These are phyloP conservation scores for Penicillium ucsense DNA, from an alignment of 495 filamentous ascomycete genomes.

Conservation along the genomic window DNA sequence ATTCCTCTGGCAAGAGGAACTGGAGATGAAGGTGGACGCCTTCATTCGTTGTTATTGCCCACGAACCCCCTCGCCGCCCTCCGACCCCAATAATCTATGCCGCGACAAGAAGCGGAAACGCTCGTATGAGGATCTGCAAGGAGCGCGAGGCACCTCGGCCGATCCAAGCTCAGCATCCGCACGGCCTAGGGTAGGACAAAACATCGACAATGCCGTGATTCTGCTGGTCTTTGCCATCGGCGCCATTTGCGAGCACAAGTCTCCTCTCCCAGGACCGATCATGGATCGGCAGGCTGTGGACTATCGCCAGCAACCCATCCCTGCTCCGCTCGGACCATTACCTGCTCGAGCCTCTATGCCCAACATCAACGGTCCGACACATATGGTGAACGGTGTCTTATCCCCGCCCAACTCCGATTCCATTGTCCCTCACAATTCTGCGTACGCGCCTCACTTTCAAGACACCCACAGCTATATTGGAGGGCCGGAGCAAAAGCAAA, in stretches of 20 bases:
- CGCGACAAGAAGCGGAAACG: slow-evolving; percentile 36
- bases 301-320: slow-evolving; percentile 21
- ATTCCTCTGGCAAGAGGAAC: slow-evolving; percentile 52
- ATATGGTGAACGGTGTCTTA: slow-evolving; percentile 11
- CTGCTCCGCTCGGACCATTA: slow-evolving; percentile 10
- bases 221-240: slow-evolving; percentile 79
- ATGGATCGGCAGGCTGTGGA: slow-evolving; percentile 14
- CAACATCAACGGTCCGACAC: background rate
- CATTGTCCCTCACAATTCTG: slow-evolving; percentile 8
- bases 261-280: slow-evolving; percentile 47
- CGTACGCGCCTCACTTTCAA: slow-evolving; percentile 12
- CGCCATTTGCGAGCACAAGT: slow-evolving; percentile 61
- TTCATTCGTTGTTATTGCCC: slow-evolving; percentile 40
- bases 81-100: background rate
- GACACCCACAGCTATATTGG: slow-evolving; percentile 15
- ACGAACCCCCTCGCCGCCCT: slow-evolving; percentile 5
- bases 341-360: background rate
- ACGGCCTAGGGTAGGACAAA: slow-evolving; percentile 21
- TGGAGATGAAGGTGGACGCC: slow-evolving; percentile 39
- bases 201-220: slow-evolving; percentile 61
- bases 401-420: slow-evolving; percentile 23
- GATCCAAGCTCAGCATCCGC: slow-evolving; percentile 1
- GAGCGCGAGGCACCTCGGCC: slow-evolving; percentile 10
- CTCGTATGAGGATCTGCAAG: slow-evolving; percentile 23
- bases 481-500: background rate